phyloP scores from a whole-genome alignment of 352 stramenopile genomes.

The Phytopythium ostracodes region DNA sequence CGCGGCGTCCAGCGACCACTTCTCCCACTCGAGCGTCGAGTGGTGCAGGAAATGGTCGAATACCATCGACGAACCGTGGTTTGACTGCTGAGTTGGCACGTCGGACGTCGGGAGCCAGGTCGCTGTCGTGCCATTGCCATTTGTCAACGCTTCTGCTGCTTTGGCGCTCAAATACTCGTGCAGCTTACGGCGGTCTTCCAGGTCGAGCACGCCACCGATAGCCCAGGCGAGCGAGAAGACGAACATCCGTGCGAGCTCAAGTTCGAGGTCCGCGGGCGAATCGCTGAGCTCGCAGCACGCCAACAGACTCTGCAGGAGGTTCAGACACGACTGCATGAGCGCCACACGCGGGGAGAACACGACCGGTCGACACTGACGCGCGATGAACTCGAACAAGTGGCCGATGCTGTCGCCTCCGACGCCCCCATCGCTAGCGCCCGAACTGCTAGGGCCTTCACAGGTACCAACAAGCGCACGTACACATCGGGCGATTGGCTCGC shows the following conservation, averaged over 20 bases:
- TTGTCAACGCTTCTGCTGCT: slow-evolving; percentile 23
- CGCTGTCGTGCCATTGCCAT: background rate
- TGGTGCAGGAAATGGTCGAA: slow-evolving; percentile 91
- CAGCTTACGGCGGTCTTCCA: slow-evolving; percentile 70
- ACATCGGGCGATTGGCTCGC: slow-evolving; percentile 35
- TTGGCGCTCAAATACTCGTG: slow-evolving; percentile 63
- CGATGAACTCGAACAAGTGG: slow-evolving; percentile 74
- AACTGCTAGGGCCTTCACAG: slow-evolving; percentile 4
- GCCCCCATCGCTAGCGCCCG: background rate
- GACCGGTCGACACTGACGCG: slow-evolving; percentile 53
- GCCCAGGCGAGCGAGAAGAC: slow-evolving; percentile 83
- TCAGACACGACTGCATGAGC: slow-evolving; percentile 72
- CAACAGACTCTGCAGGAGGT: slow-evolving; percentile 57
- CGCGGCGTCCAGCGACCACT: slow-evolving; percentile 53
- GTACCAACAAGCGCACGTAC: slow-evolving; percentile 51
- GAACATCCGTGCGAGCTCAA: slow-evolving; percentile 85
- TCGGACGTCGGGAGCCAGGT: background rate
- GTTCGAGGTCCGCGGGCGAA: slow-evolving; percentile 28
- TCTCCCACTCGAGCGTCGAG: slow-evolving; percentile 89
- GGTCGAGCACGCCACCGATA: slow-evolving; percentile 79
- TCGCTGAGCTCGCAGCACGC: slow-evolving; percentile 60
- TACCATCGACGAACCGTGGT: slow-evolving; percentile 46
- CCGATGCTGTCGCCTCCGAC: slow-evolving; percentile 21
- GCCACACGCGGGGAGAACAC: slow-evolving; percentile 65
- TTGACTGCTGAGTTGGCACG: background rate